phyloP scores from a whole-genome alignment of 2,329 filamentous ascomycete species.

The Aureobasidium sp. region DNA sequence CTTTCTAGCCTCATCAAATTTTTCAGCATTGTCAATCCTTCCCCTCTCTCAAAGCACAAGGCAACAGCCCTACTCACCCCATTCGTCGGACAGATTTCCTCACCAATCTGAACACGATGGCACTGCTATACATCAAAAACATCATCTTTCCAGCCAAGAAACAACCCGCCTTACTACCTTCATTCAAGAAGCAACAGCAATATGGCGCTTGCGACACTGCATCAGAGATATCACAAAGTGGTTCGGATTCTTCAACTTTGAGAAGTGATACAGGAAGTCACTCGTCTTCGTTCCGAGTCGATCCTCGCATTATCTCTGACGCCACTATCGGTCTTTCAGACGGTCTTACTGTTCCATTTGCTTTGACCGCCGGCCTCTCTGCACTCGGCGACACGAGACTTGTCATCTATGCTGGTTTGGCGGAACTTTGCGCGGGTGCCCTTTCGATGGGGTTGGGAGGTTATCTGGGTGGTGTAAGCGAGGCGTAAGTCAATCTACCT shows the following conservation, averaged over 20 bases:
- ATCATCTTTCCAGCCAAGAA: background rate
- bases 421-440: slow-evolving; percentile 33
- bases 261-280: background rate
- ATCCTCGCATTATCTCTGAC: slow-evolving; percentile 37
- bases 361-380: slow-evolving; percentile 33
- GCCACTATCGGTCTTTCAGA: slow-evolving; percentile 35
- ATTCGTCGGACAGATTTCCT: background rate
- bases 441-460: slow-evolving; percentile 36
- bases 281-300: slow-evolving; percentile 15
- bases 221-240: background rate
- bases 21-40: background rate
- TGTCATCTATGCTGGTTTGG: slow-evolving; percentile 33
- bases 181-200: slow-evolving; percentile 5
- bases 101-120: background rate
- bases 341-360: slow-evolving; percentile 36
- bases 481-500: slow-evolving; percentile 28
- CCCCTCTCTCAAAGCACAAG: background rate
- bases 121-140: slow-evolving; percentile 5
- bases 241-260: background rate
- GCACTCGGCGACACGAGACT: slow-evolving; percentile 30
- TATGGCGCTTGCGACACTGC: background rate
- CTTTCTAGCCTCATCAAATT: background rate
- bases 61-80: background rate
- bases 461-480: slow-evolving; percentile 40
- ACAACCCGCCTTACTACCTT: background rate